Conservation (phyloP, 2,329 filamentous ascomycete genomes). For the Xylariaceae sp. region DNA sequence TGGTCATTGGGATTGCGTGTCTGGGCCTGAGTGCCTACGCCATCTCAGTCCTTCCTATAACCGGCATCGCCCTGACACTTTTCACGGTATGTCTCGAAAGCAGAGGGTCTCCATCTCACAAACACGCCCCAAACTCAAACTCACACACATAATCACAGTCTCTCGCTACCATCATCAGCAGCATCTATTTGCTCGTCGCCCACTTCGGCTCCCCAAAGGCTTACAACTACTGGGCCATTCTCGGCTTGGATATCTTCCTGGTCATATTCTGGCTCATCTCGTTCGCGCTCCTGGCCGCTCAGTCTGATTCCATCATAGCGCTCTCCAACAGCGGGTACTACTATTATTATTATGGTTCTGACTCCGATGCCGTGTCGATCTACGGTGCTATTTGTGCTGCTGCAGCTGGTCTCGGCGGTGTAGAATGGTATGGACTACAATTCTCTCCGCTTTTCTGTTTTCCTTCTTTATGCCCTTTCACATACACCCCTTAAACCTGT, state of each 20-base stretch:
- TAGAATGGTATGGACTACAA: slow-evolving; percentile 38
- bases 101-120: neutral
- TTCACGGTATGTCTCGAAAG: slow-evolving; percentile 37
- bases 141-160: slow-evolving; percentile 26
- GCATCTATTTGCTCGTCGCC: slow-evolving; percentile 44
- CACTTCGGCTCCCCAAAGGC: slow-evolving; percentile 35
- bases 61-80: slow-evolving; percentile 28
- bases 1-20: slow-evolving; percentile 41
- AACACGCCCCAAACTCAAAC: neutral
- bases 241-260: slow-evolving; percentile 46
- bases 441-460: neutral
- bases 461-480: neutral
- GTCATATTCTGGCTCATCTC: slow-evolving; percentile 48
- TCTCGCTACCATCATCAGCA: slow-evolving; percentile 40
- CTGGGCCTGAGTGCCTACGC: slow-evolving; percentile 45
- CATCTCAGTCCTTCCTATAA: slow-evolving; percentile 29
- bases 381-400: slow-evolving; percentile 31
- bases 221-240: slow-evolving; percentile 50
- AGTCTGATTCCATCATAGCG: slow-evolving; percentile 27
- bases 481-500: no score
- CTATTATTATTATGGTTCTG: slow-evolving; percentile 24
- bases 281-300: slow-evolving; percentile 38
- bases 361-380: neutral
- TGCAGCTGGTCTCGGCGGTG: slow-evolving; percentile 37
- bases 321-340: slow-evolving; percentile 23